Evolutionary conservation across 2,329 filamentous ascomycete species (phyloP).

Genomic region (Myriosclerotinia curreyana): DNA sequence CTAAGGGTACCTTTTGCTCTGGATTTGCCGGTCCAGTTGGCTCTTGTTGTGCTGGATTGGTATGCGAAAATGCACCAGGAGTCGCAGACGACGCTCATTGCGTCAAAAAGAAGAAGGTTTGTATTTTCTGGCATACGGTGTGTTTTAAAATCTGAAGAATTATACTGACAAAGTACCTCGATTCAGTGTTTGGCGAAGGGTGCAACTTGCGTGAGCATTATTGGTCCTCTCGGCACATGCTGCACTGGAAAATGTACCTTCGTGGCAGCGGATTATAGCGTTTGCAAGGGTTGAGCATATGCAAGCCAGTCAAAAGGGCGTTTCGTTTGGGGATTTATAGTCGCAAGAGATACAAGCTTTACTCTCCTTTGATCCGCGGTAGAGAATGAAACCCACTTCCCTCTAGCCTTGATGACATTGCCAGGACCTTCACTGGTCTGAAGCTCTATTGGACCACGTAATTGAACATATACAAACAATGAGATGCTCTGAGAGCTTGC

Average conservation of each 20-base stretch:
- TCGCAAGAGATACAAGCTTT: neutral
- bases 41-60: slow-evolving; percentile 7
- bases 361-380: too few species aligned
- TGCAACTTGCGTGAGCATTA: slow-evolving; percentile 8
- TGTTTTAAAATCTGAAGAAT: too few species aligned
- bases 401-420: neutral
- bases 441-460: neutral
- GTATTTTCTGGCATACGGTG: neutral
- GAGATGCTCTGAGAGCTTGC: neutral
- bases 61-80: neutral
- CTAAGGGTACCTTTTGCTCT: neutral
- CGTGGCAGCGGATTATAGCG: slow-evolving; percentile 7
- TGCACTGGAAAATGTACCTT: slow-evolving; percentile 11
- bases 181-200: slow-evolving; percentile 9
- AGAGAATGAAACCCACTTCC: neutral
- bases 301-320: too few species aligned
- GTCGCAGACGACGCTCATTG: slow-evolving; percentile 18
- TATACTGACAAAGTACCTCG: neutral
- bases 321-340: neutral
- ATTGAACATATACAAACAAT: neutral
- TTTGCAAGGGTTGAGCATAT: neutral
- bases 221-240: neutral
- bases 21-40: slow-evolving; percentile 16
- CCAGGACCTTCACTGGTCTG: neutral
- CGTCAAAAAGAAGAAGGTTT: slow-evolving; percentile 14